Base-by-base conservation (phyloP, 1,284 basidiomycete genomes). In the Apiotrichum brassicae region DNA sequence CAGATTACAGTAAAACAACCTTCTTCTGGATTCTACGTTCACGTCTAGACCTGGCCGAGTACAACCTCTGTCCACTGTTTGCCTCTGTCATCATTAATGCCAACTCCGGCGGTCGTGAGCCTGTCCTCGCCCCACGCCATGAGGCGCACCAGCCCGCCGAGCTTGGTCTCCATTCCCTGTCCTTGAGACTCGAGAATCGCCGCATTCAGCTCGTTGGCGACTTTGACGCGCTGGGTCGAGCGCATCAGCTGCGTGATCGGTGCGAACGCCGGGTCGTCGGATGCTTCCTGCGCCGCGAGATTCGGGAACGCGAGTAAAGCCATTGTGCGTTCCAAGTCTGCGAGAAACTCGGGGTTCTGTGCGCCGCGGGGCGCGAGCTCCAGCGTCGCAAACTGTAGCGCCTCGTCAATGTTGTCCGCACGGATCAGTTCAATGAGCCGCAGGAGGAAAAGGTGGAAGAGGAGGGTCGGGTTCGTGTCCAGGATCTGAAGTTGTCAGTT, bases 361-460 rank as follows among this genome's bases (percentile, higher is more conserved):
- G 97, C 90, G 2, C 91, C 94, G 8, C 92, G 83, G 12, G 91
- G 92, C 2, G 94, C 94, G 4, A 98, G 80, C 68, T 97, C 91
- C 44, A 84, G 81, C 56, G 95, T 88, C 0, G 94, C 94, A 74
- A 98, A 97, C 49, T 82, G 75, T 32, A 98, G 75, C 0, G 94
- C 94, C 43, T 89, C 85, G 11, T 78, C 74, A 50, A 92, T 81
- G 26, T 81, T 79, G 25, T 87, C 87, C 44, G 83, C 80, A 0
- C 93, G 86, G 61, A 98, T 97, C 59, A 83, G 83, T 74, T 98
- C 95, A 68, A 97, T 97, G 34, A 98, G 78, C 56, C 86, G 88
- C 69, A 95, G 88, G 58, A 97, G 90, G 64, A 94, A 89, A 4
- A 97, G 79, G 60, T 87, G 87, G 72, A 97, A 97, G 68, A 91